Percentiles rank a stretch among this genome's conserved stretches.
phyloP scores from a whole-genome alignment of 2,329 filamentous ascomycete genomes.

The Colletotrichum tofieldiae region DNA sequence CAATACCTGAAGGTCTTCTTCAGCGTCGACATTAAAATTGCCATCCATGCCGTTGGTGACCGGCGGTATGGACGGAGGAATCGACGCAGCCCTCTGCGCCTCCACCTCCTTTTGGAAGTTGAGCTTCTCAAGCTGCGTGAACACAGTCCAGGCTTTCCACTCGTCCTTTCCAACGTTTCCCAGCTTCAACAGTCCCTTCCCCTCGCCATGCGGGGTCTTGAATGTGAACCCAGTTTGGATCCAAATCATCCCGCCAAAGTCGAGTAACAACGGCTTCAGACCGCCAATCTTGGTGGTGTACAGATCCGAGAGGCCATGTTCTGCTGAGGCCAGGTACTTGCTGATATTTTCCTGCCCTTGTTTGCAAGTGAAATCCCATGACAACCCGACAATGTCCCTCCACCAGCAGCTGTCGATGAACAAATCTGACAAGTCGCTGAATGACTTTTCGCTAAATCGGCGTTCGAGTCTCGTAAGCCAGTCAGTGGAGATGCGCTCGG shows the following conservation, averaged over 20 bases:
- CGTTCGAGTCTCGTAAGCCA: slow-evolving; percentile 30
- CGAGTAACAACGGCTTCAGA: slow-evolving; percentile 39
- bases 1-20: slow-evolving; percentile 54
- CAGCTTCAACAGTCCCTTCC: slow-evolving; percentile 46
- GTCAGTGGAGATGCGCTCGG: background rate
- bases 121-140: slow-evolving; percentile 48
- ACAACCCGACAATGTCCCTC: slow-evolving; percentile 48
- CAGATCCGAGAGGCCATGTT: slow-evolving; percentile 24
- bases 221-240: slow-evolving; percentile 45
- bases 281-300: slow-evolving; percentile 30
- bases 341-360: slow-evolving; percentile 43
- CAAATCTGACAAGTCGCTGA: slow-evolving; percentile 38
- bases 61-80: background rate
- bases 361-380: slow-evolving; percentile 51
- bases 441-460: slow-evolving; percentile 18
- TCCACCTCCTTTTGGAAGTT: slow-evolving; percentile 41
- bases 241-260: slow-evolving; percentile 41
- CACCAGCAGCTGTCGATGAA: slow-evolving; percentile 50
- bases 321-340: slow-evolving; percentile 34
- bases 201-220: slow-evolving; percentile 42
- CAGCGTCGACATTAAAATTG: slow-evolving; percentile 45
- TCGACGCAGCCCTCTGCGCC: background rate
- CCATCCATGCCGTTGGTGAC: slow-evolving; percentile 47
- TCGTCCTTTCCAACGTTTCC: slow-evolving; percentile 32
- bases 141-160: slow-evolving; percentile 49